phyloP scores from a whole-genome alignment of 225 moss, liverwort and hornwort genomes.

The Rhytidiadelphus loreus region DNA sequence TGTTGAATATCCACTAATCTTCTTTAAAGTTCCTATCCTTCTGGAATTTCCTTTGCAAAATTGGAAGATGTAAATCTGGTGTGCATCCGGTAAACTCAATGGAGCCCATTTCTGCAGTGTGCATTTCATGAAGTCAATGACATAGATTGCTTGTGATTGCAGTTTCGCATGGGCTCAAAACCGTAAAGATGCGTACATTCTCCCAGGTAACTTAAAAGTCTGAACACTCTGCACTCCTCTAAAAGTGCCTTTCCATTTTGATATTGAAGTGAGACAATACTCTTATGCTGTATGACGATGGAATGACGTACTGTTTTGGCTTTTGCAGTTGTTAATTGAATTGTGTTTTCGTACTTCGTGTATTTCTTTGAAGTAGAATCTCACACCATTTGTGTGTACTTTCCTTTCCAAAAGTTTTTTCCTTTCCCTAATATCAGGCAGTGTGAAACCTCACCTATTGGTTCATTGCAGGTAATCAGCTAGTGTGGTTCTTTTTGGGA shows the following conservation, averaged over 20 bases:
- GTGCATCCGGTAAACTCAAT: not conserved
- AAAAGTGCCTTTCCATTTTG: not conserved
- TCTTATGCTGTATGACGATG: not conserved
- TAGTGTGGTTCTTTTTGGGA: constrained; percentile 18
- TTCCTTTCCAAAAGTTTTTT: not conserved
- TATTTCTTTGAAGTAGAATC: not conserved
- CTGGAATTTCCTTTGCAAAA: not conserved
- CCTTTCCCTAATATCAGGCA: not conserved
- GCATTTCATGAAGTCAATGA: not conserved
- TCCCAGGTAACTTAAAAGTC: not conserved
- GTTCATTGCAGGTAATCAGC: constrained; percentile 2
- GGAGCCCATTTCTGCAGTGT: not conserved
- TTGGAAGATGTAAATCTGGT: not conserved
- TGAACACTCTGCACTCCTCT: not conserved
- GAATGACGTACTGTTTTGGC: not conserved
- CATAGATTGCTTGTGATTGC: not conserved
- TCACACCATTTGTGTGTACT: not conserved
- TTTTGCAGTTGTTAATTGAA: not conserved
- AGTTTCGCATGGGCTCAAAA: constrained; percentile 28
- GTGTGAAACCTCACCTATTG: not conserved
- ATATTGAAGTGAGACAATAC: not conserved
- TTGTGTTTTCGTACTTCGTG: not conserved
- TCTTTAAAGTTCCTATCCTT: not conserved
- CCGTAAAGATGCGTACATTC: not conserved
- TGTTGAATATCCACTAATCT: not conserved